Percentiles rank a stretch among this genome's conserved stretches.
phyloP scores from a whole-genome alignment of 1,139 yeast species.

The Geotrichum restrictum region DNA sequence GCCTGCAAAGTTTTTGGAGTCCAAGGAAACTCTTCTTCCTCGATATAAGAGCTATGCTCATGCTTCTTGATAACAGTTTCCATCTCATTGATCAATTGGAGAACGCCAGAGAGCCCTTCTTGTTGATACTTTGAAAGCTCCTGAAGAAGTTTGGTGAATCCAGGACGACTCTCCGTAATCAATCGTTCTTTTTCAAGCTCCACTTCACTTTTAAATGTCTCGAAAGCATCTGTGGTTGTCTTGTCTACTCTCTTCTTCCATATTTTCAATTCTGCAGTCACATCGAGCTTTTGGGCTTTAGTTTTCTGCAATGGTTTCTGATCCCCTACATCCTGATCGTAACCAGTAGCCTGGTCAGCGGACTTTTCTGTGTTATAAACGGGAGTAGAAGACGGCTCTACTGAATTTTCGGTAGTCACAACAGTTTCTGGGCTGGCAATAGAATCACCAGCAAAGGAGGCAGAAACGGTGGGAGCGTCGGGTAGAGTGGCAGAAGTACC shows the following conservation, averaged over 20 bases:
- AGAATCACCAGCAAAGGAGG: background rate
- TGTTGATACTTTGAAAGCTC: conserved; percentile 26
- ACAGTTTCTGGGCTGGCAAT: background rate
- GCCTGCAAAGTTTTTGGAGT: conserved; percentile 28
- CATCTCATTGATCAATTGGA: conserved; percentile 20
- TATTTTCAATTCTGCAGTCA: conserved; percentile 13
- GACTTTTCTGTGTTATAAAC: conserved; percentile 1
- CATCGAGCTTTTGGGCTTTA: background rate
- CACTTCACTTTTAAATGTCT: conserved; percentile 33
- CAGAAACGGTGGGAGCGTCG: conserved; percentile 8
- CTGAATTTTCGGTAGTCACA: background rate
- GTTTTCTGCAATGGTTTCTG: background rate
- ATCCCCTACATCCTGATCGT: conserved; percentile 1
- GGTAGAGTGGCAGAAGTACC: conserved; percentile 13
- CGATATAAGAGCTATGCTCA: conserved; percentile 23
- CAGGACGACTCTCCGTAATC: conserved; percentile 26
- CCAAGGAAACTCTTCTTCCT: conserved; percentile 21
- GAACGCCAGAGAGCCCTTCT: conserved; percentile 11
- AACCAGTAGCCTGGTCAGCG: background rate
- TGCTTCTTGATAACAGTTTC: conserved; percentile 24
- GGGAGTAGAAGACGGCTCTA: background rate
- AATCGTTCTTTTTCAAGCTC: conserved; percentile 32
- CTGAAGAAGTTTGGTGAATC: conserved; percentile 30
- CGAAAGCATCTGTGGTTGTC: conserved; percentile 34
- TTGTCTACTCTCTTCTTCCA: conserved; percentile 33